Evolutionary conservation across 208 protist genomes (phyloP), one percentile per base, ranked within the genome.

Genomic region (Novymonas esmeraldas): DNA sequence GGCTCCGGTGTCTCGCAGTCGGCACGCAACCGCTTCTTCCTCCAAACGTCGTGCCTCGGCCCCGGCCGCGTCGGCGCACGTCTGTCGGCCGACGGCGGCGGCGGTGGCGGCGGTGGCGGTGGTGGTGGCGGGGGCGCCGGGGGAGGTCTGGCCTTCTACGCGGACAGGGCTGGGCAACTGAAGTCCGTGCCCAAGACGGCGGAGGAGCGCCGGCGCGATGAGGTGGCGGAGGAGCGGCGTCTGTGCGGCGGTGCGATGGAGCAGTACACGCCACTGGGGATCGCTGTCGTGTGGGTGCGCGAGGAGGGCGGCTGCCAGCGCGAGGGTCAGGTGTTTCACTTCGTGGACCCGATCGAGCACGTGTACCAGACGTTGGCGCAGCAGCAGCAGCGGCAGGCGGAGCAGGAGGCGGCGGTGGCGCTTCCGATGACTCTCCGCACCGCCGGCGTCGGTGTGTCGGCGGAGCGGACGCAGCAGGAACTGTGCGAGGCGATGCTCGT

Each of bases 261-360:
- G 70, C 78, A 78, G 22, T 89, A 86, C 76, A 83, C 85, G 5
- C 89, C 89, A 22, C 70, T 95, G 49, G 87, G 76, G 44, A 58
- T 91, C 38, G 79, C 80, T 55, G 78, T 92, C 11, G 67, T 73
- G 24, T 95, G 89, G 89, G 60, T 78, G 33, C 34, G 81, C n/a
- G 66, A 79, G 44, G 74, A 76, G 26, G 59, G 68, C 11, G 69
- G 73, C 26, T 58, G 61, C 18, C 31, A 58, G 34, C 42, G 64
- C 29, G 59, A 72, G 46, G 88, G 88, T 6, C 85, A 94, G 55
- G 60, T 86, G 2, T 94, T 91, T 58, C 79, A 87, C 60, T 84
- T 89, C 51, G 68, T 94, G 29, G 85, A 94, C 69, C 81, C 82
- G 11, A 76, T 91, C 52, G 59, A 71, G 51, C 84, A 81, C 57